Percentiles rank a stretch among this genome's conserved stretches.
These are phyloP conservation scores for Passiflora organensis DNA, from an alignment of 345 rosid genomes.

Conservation along the genomic window DNA sequence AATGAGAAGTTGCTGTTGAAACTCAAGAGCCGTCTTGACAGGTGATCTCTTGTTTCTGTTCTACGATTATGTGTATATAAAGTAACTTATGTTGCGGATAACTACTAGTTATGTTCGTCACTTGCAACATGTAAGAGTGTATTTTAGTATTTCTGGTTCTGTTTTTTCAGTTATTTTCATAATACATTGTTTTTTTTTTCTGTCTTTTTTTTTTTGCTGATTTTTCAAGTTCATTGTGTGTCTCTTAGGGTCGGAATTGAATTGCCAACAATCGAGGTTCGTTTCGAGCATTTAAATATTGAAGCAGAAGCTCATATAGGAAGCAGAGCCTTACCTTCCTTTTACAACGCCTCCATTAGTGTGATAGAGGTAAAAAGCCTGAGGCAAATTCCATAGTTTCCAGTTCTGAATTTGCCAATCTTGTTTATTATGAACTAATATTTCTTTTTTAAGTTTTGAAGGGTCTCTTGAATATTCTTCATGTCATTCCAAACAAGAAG, in stretches of 20 bases:
- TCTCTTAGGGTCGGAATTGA: slow-evolving; percentile 42
- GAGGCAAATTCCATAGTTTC: background rate
- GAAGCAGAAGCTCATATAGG: slow-evolving; percentile 60
- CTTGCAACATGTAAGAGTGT: too few relatives aligned
- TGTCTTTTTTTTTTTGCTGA: too few relatives aligned
- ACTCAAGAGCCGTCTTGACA: slow-evolving; percentile 11
- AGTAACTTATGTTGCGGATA: too few relatives aligned
- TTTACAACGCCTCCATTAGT: slow-evolving; percentile 36
- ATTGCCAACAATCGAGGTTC: slow-evolving; percentile 42
- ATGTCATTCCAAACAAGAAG: slow-evolving; percentile 44
- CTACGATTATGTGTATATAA: too few relatives aligned
- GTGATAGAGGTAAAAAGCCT: slow-evolving; percentile 43
- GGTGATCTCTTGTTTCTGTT: too few relatives aligned
- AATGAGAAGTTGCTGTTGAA: slow-evolving; percentile 15
- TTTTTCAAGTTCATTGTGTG: background rate
- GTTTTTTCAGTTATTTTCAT: background rate
- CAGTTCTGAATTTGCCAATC: background rate
- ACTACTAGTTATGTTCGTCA: too few relatives aligned
- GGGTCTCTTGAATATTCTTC: slow-evolving; percentile 24
- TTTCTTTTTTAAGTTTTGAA: slow-evolving; percentile 1
- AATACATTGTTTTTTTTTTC: too few relatives aligned
- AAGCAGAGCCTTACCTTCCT: slow-evolving; percentile 55
- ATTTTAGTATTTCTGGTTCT: background rate
- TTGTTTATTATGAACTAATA: background rate
- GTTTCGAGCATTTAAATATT: slow-evolving; percentile 40